A percentile compares a stretch with the other conserved stretches of the same genome.
Conservation (phyloP, 495 filamentous ascomycete species). For the Podospora australis region DNA sequence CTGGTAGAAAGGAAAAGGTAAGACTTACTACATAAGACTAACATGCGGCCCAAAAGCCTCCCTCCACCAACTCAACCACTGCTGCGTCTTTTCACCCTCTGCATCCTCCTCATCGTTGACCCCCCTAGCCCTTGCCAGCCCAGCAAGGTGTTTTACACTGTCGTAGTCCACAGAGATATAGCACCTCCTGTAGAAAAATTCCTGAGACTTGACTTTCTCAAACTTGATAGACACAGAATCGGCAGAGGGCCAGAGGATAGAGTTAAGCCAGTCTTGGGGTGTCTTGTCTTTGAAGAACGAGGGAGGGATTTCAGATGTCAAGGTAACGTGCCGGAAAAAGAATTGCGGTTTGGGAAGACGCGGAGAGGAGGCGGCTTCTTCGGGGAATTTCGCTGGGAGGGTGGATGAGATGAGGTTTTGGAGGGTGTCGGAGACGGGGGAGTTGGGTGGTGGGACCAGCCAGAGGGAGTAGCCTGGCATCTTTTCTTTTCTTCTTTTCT, state of each 20-base stretch:
- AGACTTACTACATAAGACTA: conserved; percentile 29
- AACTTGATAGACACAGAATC: conserved; percentile 15
- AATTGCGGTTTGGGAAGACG: conserved; percentile 15
- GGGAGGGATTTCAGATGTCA: conserved; percentile 21
- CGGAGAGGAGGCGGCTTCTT: conserved; percentile 8
- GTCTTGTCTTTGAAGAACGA: conserved; percentile 8
- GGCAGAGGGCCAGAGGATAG: conserved; percentile 8
- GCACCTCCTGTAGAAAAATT: conserved; percentile 24
- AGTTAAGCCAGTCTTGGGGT: conserved; percentile 26
- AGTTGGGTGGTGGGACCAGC: conserved; percentile 23
- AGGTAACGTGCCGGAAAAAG: conserved; percentile 27
- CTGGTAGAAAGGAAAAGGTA: neutral
- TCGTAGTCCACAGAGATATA: conserved; percentile 17
- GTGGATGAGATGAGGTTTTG: conserved; percentile 18
- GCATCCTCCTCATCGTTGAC: conserved; percentile 14
- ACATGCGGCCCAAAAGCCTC: conserved; percentile 24
- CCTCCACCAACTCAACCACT: conserved; percentile 22
- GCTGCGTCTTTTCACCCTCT: conserved; percentile 14
- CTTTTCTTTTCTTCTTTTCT: conserved; percentile 4
- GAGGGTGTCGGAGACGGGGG: conserved; percentile 19
- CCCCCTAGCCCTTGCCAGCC: conserved; percentile 18
- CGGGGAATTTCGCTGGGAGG: conserved; percentile 21
- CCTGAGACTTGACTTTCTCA: conserved; percentile 14
- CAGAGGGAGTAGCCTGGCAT: conserved; percentile 29
- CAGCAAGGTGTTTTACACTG: conserved; percentile 16